phyloP scores from a whole-genome alignment of 306 rosid genomes.

The Dalbergia cochinchinensis region DNA sequence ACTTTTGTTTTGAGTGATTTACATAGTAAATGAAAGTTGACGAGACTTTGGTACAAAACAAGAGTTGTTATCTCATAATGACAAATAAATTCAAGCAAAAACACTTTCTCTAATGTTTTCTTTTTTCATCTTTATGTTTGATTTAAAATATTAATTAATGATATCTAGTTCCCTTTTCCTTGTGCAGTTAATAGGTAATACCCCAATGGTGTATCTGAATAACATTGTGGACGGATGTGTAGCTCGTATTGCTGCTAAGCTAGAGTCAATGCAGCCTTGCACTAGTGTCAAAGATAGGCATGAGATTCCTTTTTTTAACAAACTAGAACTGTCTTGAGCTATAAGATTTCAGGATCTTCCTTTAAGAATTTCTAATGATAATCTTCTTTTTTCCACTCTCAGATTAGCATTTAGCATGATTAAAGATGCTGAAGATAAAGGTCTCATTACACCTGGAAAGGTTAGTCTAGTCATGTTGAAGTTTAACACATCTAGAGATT shows the following conservation, averaged over 20 bases:
- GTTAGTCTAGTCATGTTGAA: conserved; percentile 45
- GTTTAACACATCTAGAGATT: not conserved
- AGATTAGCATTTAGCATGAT: conserved; percentile 80
- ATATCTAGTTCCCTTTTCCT: not conserved
- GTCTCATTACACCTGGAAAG: conserved; percentile 82
- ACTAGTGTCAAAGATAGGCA: conserved; percentile 86
- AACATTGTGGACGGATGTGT: conserved; percentile 77
- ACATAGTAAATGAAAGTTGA: no score
- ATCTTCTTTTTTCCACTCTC: conserved; percentile 28
- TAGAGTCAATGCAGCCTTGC: conserved; percentile 86
- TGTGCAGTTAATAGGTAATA: conserved; percentile 80
- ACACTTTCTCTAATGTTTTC: not conserved
- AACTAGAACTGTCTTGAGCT: not conserved
- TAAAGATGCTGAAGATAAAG: conserved; percentile 78
- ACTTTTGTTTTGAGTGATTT: no score
- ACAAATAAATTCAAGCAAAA: not conserved
- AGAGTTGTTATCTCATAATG: not conserved
- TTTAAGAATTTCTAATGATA: not conserved
- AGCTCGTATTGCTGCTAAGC: conserved; percentile 86
- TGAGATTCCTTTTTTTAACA: conserved; percentile 9
- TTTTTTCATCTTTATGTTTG: no score
- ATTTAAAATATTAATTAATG: no score
- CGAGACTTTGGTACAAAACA: no score
- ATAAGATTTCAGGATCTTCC: not conserved
- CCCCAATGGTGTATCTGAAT: conserved; percentile 84